phyloP scores from a whole-genome alignment of 2,329 filamentous ascomycete species.

The Stylonectria norvegica region DNA sequence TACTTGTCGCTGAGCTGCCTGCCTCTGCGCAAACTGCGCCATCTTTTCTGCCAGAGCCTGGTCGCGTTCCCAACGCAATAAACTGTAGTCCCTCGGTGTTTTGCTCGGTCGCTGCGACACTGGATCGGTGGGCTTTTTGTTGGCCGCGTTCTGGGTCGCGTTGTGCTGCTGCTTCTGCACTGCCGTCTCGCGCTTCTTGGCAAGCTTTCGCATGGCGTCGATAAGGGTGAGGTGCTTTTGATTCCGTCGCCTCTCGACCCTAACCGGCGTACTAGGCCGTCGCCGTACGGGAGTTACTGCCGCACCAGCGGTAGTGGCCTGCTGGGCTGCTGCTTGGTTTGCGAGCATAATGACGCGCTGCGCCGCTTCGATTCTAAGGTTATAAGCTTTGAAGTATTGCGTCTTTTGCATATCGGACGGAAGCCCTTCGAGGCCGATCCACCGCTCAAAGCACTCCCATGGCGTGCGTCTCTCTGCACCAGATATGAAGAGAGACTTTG shows the following conservation, averaged over 20 bases:
- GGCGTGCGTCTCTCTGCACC: constrained; percentile 86
- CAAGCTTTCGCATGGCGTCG: constrained; percentile 91
- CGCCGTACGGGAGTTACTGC: constrained; percentile 48
- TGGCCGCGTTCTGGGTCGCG: constrained; percentile 67
- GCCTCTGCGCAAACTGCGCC: constrained; percentile 54
- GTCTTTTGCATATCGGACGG: constrained; percentile 93
- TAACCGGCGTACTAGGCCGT: constrained; percentile 72
- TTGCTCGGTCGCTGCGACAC: constrained; percentile 54
- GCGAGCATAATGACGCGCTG: constrained; percentile 54
- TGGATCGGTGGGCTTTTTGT: constrained; percentile 75
- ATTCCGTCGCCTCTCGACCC: constrained; percentile 82
- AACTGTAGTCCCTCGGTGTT: constrained; percentile 87
- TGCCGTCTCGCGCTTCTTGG: constrained; percentile 86
- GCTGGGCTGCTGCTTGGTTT: constrained; percentile 49
- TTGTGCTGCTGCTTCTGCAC: constrained; percentile 89
- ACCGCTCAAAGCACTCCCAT: constrained; percentile 98
- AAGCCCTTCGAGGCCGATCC: constrained; percentile 86
- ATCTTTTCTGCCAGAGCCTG: constrained; percentile 61
- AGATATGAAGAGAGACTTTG: constrained; percentile 74
- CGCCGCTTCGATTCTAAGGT: constrained; percentile 56
- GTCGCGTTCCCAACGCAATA: constrained; percentile 83
- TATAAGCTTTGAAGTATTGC: constrained; percentile 81
- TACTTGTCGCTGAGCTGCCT: constrained; percentile 58
- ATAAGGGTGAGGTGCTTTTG: constrained; percentile 85
- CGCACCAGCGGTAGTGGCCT: constrained; percentile 48